Evolutionary conservation across 176 grass and related monocot species (phyloP).

Genomic region (Triticum urartu): DNA sequence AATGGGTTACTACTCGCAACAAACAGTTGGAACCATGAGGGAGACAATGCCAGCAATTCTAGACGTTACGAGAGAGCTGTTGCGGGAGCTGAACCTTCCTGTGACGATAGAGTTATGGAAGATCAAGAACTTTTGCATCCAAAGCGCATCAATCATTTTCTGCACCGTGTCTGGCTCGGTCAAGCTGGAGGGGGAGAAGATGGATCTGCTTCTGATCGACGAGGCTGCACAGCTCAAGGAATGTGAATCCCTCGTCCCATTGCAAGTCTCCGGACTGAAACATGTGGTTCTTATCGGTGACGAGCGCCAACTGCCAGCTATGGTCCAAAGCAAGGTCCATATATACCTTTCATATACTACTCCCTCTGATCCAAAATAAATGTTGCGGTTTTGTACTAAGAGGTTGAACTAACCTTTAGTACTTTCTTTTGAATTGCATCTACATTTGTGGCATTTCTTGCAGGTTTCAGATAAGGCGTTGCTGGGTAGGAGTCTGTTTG

Average conservation of each 20-base stretch:
- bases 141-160: slow-evolving; percentile 42
- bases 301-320: slow-evolving; percentile 61
- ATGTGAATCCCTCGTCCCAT: slow-evolving; percentile 63
- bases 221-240: slow-evolving; percentile 77
- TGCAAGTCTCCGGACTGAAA: slow-evolving; percentile 42
- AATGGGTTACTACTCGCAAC: no score
- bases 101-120: neutral
- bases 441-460: neutral
- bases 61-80: neutral
- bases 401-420: no score
- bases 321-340: slow-evolving; percentile 71
- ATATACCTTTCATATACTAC: neutral
- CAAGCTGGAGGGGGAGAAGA: slow-evolving; percentile 25
- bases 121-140: slow-evolving; percentile 36
- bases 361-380: no score
- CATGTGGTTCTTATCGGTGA: slow-evolving; percentile 68
- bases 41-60: slow-evolving; percentile 8
- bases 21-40: neutral
- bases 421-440: no score
- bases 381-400: no score
- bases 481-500: slow-evolving; percentile 65
- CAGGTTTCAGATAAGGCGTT: slow-evolving; percentile 50
- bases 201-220: slow-evolving; percentile 62
- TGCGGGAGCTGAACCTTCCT: slow-evolving; percentile 32
- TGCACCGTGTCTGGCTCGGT: slow-evolving; percentile 58